Evolutionary conservation across 1,139 yeast species (phyloP).

Genomic region (Debaryomyces nepalensis): DNA sequence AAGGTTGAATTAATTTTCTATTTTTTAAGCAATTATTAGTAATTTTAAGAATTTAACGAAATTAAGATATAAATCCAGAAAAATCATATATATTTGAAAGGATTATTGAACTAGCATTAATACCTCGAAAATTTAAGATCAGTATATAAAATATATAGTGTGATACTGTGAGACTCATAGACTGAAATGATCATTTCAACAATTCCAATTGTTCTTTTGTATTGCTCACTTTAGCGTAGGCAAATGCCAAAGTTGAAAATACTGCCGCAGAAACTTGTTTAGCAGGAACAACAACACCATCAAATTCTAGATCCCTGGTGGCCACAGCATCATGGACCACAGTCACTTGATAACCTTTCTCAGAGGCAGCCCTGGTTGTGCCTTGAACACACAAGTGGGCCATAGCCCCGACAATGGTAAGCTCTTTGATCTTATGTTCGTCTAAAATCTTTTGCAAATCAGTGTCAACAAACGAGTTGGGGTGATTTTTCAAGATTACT

Average conservation of each 20-base stretch:
- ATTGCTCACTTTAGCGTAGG: slow-evolving; percentile 11
- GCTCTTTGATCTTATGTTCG: slow-evolving; percentile 8
- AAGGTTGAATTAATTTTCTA: too few relatives aligned
- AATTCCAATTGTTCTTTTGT: slow-evolving; percentile 8
- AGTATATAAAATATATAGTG: too few relatives aligned
- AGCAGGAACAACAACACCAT: slow-evolving; percentile 13
- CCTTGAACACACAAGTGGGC: slow-evolving; percentile 15
- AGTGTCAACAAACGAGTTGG: slow-evolving; percentile 13
- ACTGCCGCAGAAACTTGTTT: slow-evolving; percentile 13
- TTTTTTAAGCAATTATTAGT: too few relatives aligned
- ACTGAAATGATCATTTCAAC: too few relatives aligned
- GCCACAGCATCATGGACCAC: slow-evolving; percentile 15
- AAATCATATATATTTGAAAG: too few relatives aligned
- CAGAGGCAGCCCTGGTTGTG: slow-evolving; percentile 14
- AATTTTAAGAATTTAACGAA: too few relatives aligned
- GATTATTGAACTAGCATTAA: too few relatives aligned
- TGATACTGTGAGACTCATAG: too few relatives aligned
- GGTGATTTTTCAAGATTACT: slow-evolving; percentile 12
- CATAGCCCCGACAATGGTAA: slow-evolving; percentile 15
- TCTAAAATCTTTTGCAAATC: slow-evolving; percentile 11
- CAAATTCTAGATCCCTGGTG: slow-evolving; percentile 13
- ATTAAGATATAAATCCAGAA: too few relatives aligned
- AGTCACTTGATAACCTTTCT: slow-evolving; percentile 13
- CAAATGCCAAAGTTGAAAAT: slow-evolving; percentile 14
- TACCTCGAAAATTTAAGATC: too few relatives aligned